A percentile compares a stretch with the other conserved stretches of the same genome.
These are phyloP conservation scores for Neurospora sublineolata DNA, from an alignment of 495 filamentous ascomycete genomes.

Conservation along the genomic window DNA sequence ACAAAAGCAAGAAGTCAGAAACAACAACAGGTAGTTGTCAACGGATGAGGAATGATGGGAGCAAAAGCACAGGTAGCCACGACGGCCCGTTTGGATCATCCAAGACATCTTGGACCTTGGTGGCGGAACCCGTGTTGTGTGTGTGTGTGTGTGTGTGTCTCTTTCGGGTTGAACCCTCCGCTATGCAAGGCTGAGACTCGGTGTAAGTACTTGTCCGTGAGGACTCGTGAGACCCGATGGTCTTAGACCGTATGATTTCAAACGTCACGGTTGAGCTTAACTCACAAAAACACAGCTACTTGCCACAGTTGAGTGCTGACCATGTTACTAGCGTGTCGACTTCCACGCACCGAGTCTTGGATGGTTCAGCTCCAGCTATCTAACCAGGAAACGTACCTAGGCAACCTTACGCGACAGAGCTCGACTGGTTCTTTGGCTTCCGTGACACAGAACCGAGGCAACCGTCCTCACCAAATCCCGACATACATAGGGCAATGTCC, in stretches of 20 bases:
- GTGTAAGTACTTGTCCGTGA: not conserved
- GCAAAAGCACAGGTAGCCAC: not conserved
- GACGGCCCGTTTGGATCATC: not conserved
- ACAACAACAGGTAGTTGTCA: not conserved
- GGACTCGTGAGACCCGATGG: not conserved
- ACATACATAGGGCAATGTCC: not conserved
- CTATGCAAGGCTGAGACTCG: not conserved
- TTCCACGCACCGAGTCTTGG: not conserved
- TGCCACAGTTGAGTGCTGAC: not conserved
- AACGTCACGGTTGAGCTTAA: not conserved
- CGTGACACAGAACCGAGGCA: not conserved
- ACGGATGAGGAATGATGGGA: not conserved
- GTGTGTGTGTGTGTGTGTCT: not conserved
- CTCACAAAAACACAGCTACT: not conserved
- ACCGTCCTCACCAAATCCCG: not conserved
- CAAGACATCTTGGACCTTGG: not conserved
- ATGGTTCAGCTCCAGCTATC: not conserved
- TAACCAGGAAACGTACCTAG: not conserved
- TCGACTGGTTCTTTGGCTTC: not conserved
- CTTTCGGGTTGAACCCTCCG: not conserved
- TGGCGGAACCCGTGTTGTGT: not conserved
- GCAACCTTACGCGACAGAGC: not conserved
- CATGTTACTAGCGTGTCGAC: not conserved
- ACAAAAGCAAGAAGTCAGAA: not conserved
- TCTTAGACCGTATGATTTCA: not conserved